Evolutionary conservation across 2,329 filamentous ascomycete species (phyloP), one percentile per base, ranked within the genome.

Genomic region (Acarospora socialis): DNA sequence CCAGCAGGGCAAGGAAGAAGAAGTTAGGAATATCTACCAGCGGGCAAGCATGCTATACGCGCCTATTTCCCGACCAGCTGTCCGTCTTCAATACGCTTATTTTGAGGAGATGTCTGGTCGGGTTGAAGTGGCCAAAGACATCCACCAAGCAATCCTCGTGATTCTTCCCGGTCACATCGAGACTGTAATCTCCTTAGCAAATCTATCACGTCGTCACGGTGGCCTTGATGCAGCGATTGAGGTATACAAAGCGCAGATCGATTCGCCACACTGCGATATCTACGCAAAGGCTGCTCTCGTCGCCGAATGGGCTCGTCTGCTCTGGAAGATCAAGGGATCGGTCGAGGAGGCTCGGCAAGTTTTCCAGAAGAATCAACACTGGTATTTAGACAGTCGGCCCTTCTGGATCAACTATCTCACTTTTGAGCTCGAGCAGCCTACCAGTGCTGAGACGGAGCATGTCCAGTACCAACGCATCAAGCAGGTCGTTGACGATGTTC

Each of bases 321-420:
- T 93, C 25, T 94, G 83, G 82, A 90, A 84, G 57, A 72, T 78
- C 50, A 86, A 87, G 60, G 81, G 81, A 10, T 77, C 76, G 0
- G 64, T 73, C 1, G 77, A 82, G 7, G 82, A 87, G 46, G 86
- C 86, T 22, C 79, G 90, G 17, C 71, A 78, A 32, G 72, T 93
- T 1, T 95, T 87, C 60, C 61, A 74, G 39, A 79, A 77, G 55
- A 87, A 93, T 45, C 68, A 80, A 34, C 75, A 84, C 50, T 82
- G 75, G 65, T 93, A 92, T 51, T 66, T 77, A 2, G 81, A 90
- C 50, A 93, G 84, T 53, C 71, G 75, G 20, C 65, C 81, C 25
- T 95, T 95, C 63, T 98, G 90, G 87, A 66, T 75, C 44, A 81
- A 73, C 48, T 95, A 84, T 65, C 69, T 95, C 33, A 65, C 78